These are phyloP conservation scores for Aureobasidium leucospermi DNA, from an alignment of 2,329 filamentous ascomycete genomes.

Conservation along the genomic window DNA sequence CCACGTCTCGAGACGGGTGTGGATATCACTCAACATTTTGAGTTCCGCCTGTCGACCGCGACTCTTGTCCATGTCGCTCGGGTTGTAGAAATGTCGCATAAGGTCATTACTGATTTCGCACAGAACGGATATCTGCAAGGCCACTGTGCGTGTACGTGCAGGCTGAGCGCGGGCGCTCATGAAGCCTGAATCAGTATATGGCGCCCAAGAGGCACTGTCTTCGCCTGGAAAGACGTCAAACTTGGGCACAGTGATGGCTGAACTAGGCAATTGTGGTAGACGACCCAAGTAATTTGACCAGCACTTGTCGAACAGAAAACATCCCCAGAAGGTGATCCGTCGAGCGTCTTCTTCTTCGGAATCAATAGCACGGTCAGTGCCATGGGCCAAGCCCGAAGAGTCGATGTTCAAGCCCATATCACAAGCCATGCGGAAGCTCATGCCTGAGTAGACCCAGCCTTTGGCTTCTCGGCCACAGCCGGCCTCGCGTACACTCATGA, in stretches of 20 bases:
- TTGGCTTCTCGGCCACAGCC: slow-evolving; percentile 90
- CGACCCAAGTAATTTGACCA: slow-evolving; percentile 97
- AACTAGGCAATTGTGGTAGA: slow-evolving; percentile 74
- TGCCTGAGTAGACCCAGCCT: slow-evolving; percentile 96
- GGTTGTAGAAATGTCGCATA: slow-evolving; percentile 80
- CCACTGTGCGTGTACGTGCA: slow-evolving; percentile 72
- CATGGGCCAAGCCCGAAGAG: slow-evolving; percentile 54
- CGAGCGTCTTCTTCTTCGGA: slow-evolving; percentile 85
- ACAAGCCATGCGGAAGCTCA: slow-evolving; percentile 96
- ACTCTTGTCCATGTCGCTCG: slow-evolving; percentile 48
- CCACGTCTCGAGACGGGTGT: slow-evolving; percentile 86
- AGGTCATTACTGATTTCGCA: slow-evolving; percentile 94
- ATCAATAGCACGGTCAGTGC: slow-evolving; percentile 53
- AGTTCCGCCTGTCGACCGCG: slow-evolving; percentile 74
- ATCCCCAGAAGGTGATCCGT: slow-evolving; percentile 93
- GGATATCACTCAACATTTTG: slow-evolving; percentile 86
- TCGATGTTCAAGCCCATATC: slow-evolving; percentile 90
- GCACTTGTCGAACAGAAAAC: slow-evolving; percentile 96
- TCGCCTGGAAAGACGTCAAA: slow-evolving; percentile 87
- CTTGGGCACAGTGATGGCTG: slow-evolving; percentile 76
- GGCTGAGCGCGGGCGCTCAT: slow-evolving; percentile 68
- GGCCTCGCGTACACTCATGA: slow-evolving; percentile 95
- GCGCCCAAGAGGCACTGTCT: slow-evolving; percentile 77
- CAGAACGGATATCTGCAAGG: slow-evolving; percentile 71
- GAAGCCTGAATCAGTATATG: slow-evolving; percentile 78